A percentile compares a stretch with the other conserved stretches of the same genome.
Evolutionary conservation across 2,329 filamentous ascomycete genomes (phyloP).

Genomic region (Leptosphaerulina australis): DNA sequence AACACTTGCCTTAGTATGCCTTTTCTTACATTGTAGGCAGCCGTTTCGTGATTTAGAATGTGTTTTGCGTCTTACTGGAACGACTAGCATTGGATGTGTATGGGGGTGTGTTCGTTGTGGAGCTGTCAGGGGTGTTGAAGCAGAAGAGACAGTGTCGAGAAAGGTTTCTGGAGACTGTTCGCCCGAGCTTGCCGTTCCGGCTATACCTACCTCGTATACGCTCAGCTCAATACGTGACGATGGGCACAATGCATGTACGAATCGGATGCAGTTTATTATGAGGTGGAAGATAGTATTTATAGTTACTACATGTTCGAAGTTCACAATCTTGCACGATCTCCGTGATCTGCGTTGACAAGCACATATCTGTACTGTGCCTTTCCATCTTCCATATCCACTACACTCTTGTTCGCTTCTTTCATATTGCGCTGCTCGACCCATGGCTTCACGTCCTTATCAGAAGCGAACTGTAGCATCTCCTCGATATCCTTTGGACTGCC

Average conservation of each 20-base stretch:
- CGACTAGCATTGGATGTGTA: constrained; percentile 10
- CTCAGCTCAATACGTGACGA: neutral
- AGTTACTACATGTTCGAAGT: neutral
- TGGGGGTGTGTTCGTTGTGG: neutral
- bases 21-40: constrained; percentile 42
- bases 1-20: constrained; percentile 40
- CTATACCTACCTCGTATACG: neutral
- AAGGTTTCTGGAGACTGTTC: neutral
- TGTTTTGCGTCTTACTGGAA: constrained; percentile 35
- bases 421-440: constrained; percentile 68
- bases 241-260: neutral
- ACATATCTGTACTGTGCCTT: constrained; percentile 56
- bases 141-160: neutral
- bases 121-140: neutral
- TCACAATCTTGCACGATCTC: constrained; percentile 34
- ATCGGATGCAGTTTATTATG: no score
- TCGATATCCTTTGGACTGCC: constrained; percentile 64
- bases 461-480: constrained; percentile 67
- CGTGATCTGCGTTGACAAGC: constrained; percentile 37
- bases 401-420: constrained; percentile 59
- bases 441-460: constrained; percentile 62
- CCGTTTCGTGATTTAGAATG: constrained; percentile 44
- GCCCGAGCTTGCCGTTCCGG: neutral
- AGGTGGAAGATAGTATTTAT: no score
- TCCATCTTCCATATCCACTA: constrained; percentile 64